Evolutionary conservation across 2,329 filamentous ascomycete species (phyloP), one percentile per base, ranked within the genome.

Genomic region (Pestalotiopsis sp.): DNA sequence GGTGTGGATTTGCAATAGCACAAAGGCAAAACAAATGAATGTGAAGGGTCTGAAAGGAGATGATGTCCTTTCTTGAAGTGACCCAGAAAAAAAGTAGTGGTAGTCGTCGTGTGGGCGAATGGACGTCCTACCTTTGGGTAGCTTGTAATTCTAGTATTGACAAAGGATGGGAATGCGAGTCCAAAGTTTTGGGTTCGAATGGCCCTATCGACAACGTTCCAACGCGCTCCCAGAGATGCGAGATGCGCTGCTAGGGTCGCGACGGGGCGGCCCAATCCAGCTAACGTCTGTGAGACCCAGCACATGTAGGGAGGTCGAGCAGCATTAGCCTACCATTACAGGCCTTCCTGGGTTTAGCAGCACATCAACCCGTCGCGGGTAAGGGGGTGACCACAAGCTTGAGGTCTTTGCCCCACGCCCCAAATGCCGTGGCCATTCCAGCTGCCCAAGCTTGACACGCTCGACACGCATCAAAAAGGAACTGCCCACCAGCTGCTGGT

Each of bases 71-170:
- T 62, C 31, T 17, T 62, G 14, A 36, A 39, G 59, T 39, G 59
- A 62, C 59, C 59, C 59, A 11, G 31, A 36, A n/a, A 7, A 39
- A 17, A 52, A 23, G 14, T 38, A 62, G 31, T 39, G 31, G 25
- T n/a, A n/a, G 59, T 62, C 38, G 31, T 62, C 59, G 59, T 62
- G n/a, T 62, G 59, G 59, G 59, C 20, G 59, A 31, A 39, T 62
- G 45, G 45, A 52, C 20, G 45, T n/a, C 17, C 45, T n/a, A 52
- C 45, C 45, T n/a, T 36, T 39, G 14, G 59, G n/a, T 38, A 36
- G 59, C 59, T 20, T 62, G 59, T 39, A 62, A 39, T 20, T 62
- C 45, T 52, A 52, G 17, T 62, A 39, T 39, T 39, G 12, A 41
- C 27, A 62, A 62, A 39, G 59, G 31, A 39, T 62, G 59, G 59